Base-by-base conservation (phyloP, 108 stramenopile genomes). In the Epithemia pelagica region DNA sequence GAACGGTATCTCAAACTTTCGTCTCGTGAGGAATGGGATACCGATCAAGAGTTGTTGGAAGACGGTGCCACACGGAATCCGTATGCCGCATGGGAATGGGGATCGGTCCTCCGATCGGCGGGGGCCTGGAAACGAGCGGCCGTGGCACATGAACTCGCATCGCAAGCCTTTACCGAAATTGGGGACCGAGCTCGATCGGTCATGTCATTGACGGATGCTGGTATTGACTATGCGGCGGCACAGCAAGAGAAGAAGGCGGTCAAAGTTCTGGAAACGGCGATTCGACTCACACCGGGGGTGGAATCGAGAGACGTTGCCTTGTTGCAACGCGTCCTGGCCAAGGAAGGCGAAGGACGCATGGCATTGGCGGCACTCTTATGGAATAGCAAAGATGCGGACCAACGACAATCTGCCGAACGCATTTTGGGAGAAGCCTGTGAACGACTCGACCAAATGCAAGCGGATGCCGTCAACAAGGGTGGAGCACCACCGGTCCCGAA, bases 81-180 rank as follows among this genome's bases (percentile, higher is more conserved):
- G 0, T 91, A 91, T 59, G 86, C 90, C 0, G 79, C 86, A 0
- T 91, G 87, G 86, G 90, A 91, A 84, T 91, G 87, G 79, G 90
- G 90, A 1, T 86, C 76, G 72, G 78, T 81, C 21, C 33, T 81
- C 7, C 72, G 90, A 59, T 56, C 59, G 23, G 69, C 70, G 19
- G 74, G 68, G 0, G 59, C 74, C 7, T 79, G 73, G 51, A 59
- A 77, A 1, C 23, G 65, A 1, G 90, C 90, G 0, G 64, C 74
- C 1, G 62, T 71, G 23, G 76, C 77, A 8, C 90, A 91, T 59
- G 27, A 28, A 0, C 54, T 88, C 28, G 78, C 90, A 0, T 61
- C 82, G 0, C 59, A 66, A 55, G 73, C 81, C 21, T 91, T 91
- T 74, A 75, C 82, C 30, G 79, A 82, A 25, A 83, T 91, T 67